phyloP scores from a whole-genome alignment of 768 basidiomycete genomes.

The Sarcodon sp. region DNA sequence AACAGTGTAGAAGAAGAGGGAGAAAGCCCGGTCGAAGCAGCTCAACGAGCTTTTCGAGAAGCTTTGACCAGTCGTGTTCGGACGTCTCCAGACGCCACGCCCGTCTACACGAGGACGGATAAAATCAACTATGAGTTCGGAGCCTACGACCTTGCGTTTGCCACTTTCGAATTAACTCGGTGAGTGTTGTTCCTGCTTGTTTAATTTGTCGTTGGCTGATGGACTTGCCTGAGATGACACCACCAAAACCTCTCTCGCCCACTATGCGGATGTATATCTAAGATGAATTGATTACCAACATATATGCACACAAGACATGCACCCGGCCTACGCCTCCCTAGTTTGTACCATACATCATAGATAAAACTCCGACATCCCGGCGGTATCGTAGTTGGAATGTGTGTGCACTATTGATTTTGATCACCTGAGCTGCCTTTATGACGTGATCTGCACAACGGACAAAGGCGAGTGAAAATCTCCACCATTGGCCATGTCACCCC shows the following conservation, averaged over 20 bases:
- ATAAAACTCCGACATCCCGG: no score
- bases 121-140: conserved; percentile 98
- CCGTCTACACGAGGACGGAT: conserved; percentile 70
- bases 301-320: no score
- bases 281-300: neutral
- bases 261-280: neutral
- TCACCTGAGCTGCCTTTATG: conserved; percentile 15
- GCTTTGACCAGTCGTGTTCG: conserved; percentile 33
- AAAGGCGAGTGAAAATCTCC: conserved; percentile 50
- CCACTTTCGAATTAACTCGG: conserved; percentile 57
- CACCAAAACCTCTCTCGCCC: neutral
- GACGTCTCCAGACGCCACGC: no score
- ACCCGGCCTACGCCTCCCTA: no score
- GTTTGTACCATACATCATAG: no score
- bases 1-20: conserved; percentile 28
- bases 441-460: conserved; percentile 38
- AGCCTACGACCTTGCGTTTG: conserved; percentile 83
- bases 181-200: conserved; percentile 5
- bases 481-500: conserved; percentile 65
- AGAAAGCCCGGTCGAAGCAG: conserved; percentile 51
- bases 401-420: no score
- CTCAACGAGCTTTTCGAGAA: conserved; percentile 58
- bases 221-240: conserved; percentile 2
- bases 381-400: no score
- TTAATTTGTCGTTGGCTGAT: conserved; percentile 8